Evolutionary conservation across 495 filamentous ascomycete species (phyloP), one percentile per base, ranked within the genome.

Genomic region (Penicillium paradoxum): DNA sequence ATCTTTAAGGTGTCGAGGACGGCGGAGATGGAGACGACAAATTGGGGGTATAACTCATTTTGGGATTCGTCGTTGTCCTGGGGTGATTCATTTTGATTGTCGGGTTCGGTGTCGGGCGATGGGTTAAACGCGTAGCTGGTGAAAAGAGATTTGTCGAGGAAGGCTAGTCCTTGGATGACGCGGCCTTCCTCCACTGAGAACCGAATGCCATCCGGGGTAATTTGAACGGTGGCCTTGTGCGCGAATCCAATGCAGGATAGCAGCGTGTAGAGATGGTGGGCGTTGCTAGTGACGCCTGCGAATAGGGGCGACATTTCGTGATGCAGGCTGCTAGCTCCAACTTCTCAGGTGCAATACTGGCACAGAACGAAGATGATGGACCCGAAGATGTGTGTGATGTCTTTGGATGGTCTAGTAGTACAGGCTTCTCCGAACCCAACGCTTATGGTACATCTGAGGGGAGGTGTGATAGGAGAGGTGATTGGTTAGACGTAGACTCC

Each of bases 1-100:
- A 98, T 96, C 60, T 96, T 91, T 24, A 98, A 78, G 8, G 91
- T 96, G 74, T 98, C 93, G 38, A 98, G 81, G 8, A 98, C 79
- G 34, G 92, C 87, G 1, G 87, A 77, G 34, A 98, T 79, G 10
- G 90, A 92, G 54, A 97, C 85, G 53, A 90, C 86, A 64, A 97
- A 97, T 68, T 47, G 74, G 69, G 60, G 74, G 46, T 71, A 69
- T 7, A 57, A 32, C 24, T 62, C 51, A n/a, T 58, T 66, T 29
- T 66, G 53, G 21, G 63, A 59, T 25, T 73, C 66, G 11, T 59
- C 54, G 38, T 71, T 64, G 18, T 73, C 68, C 30, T 71, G 67
- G 8, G 67, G 51, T 19, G 70, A 54, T 29, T 66, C 57, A 36
- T 77, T 67, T 45, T 70, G 59, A 34, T 57, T 45, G 39, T 58